Percentiles rank a stretch among this genome's conserved stretches.
Evolutionary conservation across 2,329 filamentous ascomycete genomes (phyloP).

Genomic region (Nigrospora oryzae): DNA sequence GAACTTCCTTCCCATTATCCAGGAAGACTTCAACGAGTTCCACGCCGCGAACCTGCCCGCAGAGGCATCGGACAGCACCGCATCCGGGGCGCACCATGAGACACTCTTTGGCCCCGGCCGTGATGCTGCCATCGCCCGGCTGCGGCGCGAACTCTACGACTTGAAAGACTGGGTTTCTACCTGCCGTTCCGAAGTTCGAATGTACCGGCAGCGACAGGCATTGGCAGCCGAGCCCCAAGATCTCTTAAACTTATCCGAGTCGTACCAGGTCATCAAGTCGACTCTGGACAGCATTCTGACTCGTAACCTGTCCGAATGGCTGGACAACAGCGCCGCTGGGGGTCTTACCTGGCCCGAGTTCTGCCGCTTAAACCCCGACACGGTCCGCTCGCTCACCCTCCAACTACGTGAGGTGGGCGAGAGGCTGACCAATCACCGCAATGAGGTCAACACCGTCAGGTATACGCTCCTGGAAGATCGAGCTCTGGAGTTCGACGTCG

Average conservation of each 20-base stretch:
- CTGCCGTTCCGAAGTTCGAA: conserved; percentile 8
- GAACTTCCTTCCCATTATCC: conserved; percentile 10
- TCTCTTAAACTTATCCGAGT: neutral
- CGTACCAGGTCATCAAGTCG: conserved; percentile 8
- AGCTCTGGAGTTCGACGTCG: no score
- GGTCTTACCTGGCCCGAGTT: conserved; percentile 13
- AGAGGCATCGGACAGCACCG: neutral
- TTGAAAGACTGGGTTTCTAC: conserved; percentile 14
- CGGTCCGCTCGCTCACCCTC: conserved; percentile 11
- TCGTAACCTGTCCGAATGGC: conserved; percentile 14
- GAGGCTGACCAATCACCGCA: conserved; percentile 2
- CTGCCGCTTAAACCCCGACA: conserved; percentile 11
- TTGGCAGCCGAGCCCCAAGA: neutral
- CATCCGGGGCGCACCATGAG: neutral
- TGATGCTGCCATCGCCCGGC: conserved; percentile 3
- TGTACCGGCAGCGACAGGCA: neutral
- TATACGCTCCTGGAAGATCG: no score
- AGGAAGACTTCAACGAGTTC: conserved; percentile 13
- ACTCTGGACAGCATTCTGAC: conserved; percentile 11
- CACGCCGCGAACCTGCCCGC: conserved; percentile 3
- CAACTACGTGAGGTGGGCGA: conserved; percentile 12
- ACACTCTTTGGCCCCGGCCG: neutral
- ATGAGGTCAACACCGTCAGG: no score
- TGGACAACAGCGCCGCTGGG: conserved; percentile 8
- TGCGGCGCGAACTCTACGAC: conserved; percentile 12